phyloP scores from a whole-genome alignment of 768 basidiomycete species.

The Agrocybe praecox region DNA sequence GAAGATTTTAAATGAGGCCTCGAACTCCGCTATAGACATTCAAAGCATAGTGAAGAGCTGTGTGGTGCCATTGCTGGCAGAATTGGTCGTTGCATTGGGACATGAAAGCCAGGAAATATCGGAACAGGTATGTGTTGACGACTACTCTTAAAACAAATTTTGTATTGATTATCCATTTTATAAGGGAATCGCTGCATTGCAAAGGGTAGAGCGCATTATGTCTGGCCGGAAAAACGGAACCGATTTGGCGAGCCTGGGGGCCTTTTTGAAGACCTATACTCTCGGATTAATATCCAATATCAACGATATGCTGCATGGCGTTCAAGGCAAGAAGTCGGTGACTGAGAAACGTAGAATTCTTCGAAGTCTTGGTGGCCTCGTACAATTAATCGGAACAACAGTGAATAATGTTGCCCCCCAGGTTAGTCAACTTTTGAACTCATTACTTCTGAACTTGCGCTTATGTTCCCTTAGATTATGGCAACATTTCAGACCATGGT shows the following conservation, averaged over 20 bases:
- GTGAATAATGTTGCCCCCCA: conserved; percentile 85
- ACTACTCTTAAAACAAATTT: background rate
- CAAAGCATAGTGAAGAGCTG: conserved; percentile 65
- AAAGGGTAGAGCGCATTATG: conserved; percentile 50
- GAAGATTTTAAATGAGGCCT: conserved; percentile 53
- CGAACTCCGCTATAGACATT: conserved; percentile 40
- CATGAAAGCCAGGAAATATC: conserved; percentile 55
- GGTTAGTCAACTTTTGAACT: conserved; percentile 43
- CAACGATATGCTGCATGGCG: conserved; percentile 86
- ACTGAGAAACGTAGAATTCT: conserved; percentile 76
- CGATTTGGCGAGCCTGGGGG: conserved; percentile 43
- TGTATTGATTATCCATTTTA: background rate
- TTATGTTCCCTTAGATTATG: conserved; percentile 71
- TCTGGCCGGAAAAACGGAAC: conserved; percentile 27
- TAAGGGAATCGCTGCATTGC: conserved; percentile 39
- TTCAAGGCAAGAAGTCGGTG: conserved; percentile 73
- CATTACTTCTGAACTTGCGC: background rate
- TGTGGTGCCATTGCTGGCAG: conserved; percentile 68
- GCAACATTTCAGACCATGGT: conserved; percentile 92
- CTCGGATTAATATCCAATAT: conserved; percentile 84
- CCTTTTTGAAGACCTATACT: conserved; percentile 74
- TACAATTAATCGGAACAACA: conserved; percentile 67
- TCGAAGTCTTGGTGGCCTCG: conserved; percentile 73
- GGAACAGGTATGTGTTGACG: conserved; percentile 41
- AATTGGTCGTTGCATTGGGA: conserved; percentile 78